A percentile compares a stretch with the other conserved stretches of the same genome.
Conservation (phyloP, 2,329 filamentous ascomycete genomes). For the Cladophialophora carrionii region DNA sequence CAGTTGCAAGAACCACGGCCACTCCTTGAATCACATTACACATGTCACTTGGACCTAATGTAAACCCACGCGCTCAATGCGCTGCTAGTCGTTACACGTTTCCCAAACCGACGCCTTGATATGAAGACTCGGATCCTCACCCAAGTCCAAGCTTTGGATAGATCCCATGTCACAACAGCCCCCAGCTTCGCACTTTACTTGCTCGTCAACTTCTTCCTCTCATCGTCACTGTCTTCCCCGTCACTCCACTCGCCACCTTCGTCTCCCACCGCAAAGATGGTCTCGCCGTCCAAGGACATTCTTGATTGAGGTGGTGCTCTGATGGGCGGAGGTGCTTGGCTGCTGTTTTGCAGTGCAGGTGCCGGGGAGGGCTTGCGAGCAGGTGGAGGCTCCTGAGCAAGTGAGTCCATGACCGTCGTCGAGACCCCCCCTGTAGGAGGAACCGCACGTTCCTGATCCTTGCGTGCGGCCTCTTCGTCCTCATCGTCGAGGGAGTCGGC, state of each 20-base stretch:
- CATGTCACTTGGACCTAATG: not conserved
- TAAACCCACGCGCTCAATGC: not conserved
- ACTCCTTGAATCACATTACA: not conserved
- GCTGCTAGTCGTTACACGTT: constrained; percentile 3
- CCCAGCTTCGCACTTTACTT: constrained; percentile 39
- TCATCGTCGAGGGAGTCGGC: constrained; percentile 61
- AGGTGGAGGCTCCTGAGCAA: constrained; percentile 12
- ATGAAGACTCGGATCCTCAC: not conserved
- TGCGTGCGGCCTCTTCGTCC: constrained; percentile 43
- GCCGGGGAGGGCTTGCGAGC: constrained; percentile 25
- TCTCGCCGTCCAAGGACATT: constrained; percentile 80
- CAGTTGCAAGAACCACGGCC: not conserved
- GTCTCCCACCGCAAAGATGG: constrained; percentile 88
- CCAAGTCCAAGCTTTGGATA: not conserved
- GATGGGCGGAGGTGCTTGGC: constrained; percentile 7
- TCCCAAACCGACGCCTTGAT: not conserved
- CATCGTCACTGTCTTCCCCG: constrained; percentile 63
- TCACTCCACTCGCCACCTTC: constrained; percentile 86
- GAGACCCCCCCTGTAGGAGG: constrained; percentile 30
- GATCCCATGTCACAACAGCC: not conserved
- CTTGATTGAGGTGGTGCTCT: constrained; percentile 50
- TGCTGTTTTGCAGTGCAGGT: constrained; percentile 27
- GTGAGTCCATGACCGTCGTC: constrained; percentile 36
- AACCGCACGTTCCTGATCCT: constrained; percentile 41
- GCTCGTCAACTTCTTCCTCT: constrained; percentile 56